These are phyloP conservation scores for Astrothelium subdiscretum DNA, from an alignment of 495 filamentous ascomycete genomes.

Conservation along the genomic window DNA sequence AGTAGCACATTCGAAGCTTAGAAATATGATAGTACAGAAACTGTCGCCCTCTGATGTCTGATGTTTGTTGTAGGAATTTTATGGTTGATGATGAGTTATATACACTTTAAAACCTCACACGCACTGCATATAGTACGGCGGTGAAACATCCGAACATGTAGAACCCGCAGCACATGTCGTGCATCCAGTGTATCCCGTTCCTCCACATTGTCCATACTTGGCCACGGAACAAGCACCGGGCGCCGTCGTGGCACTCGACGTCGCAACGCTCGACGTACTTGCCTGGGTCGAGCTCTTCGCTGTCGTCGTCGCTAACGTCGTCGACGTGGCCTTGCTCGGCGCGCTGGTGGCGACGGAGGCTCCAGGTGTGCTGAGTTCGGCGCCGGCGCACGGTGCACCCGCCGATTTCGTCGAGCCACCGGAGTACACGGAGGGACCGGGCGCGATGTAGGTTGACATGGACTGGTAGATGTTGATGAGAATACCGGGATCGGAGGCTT, in stretches of 20 bases:
- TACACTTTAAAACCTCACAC: background rate
- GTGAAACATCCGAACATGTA: slow-evolving; percentile 5
- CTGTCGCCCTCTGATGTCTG: no score
- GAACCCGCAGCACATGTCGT: slow-evolving; percentile 10
- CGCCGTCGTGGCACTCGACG: background rate
- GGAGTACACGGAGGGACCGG: background rate
- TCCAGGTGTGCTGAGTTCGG: background rate
- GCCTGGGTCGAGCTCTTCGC: background rate
- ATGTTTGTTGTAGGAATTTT: no score
- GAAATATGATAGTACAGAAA: no score
- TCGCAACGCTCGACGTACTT: background rate
- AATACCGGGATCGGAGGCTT: background rate
- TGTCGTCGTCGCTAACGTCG: slow-evolving; percentile 2
- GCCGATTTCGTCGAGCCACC: slow-evolving; percentile 6
- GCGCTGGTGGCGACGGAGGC: background rate
- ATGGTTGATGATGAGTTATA: background rate
- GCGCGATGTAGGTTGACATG: background rate
- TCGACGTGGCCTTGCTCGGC: slow-evolving; percentile 2
- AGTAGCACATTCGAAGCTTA: no score
- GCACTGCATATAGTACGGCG: slow-evolving; percentile 16
- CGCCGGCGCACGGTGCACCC: background rate
- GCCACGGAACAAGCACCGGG: slow-evolving; percentile 7
- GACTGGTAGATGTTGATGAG: slow-evolving; percentile 1
- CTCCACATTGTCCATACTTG: slow-evolving; percentile 16
- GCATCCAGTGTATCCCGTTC: slow-evolving; percentile 12